phyloP scores from a whole-genome alignment of 345 rosid genomes.

The Abelmoschus esculentus region DNA sequence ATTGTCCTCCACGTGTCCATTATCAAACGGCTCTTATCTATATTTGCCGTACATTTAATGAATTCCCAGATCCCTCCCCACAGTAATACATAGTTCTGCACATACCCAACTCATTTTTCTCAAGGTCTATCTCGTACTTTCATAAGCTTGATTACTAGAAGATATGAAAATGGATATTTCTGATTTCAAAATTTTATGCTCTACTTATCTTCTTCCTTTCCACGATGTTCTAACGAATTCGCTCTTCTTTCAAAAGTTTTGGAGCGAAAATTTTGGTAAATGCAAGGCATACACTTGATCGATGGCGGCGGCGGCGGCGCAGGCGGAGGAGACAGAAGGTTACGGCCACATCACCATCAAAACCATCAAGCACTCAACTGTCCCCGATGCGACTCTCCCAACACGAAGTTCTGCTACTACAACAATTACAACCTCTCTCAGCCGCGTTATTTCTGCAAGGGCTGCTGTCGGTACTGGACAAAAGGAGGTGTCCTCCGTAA shows the following conservation, averaged over 20 bases:
- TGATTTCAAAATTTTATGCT: slow-evolving; percentile 13
- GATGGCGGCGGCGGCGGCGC: slow-evolving; percentile 35
- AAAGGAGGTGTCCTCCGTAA: slow-evolving; percentile 96
- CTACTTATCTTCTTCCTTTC: background rate
- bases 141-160: background rate
- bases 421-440: slow-evolving; percentile 97
- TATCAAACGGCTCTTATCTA: slow-evolving; percentile 1
- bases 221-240: background rate
- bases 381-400: slow-evolving; percentile 82
- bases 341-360: slow-evolving; percentile 56
- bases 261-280: slow-evolving; percentile 15
- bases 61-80: background rate
- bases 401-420: slow-evolving; percentile 97
- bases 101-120: background rate
- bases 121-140: slow-evolving; percentile 13
- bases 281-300: slow-evolving; percentile 56
- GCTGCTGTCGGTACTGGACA: slow-evolving; percentile 98
- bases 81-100: background rate
- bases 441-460: slow-evolving; percentile 97
- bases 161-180: slow-evolving; percentile 31
- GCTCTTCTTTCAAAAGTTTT: background rate
- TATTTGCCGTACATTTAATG: slow-evolving; percentile 4
- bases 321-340: slow-evolving; percentile 55
- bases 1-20: slow-evolving; percentile 44
- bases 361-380: slow-evolving; percentile 80